These are phyloP conservation scores for Coelastrella sp. DNA, from an alignment of 139 green algal genomes.

Conservation along the genomic window DNA sequence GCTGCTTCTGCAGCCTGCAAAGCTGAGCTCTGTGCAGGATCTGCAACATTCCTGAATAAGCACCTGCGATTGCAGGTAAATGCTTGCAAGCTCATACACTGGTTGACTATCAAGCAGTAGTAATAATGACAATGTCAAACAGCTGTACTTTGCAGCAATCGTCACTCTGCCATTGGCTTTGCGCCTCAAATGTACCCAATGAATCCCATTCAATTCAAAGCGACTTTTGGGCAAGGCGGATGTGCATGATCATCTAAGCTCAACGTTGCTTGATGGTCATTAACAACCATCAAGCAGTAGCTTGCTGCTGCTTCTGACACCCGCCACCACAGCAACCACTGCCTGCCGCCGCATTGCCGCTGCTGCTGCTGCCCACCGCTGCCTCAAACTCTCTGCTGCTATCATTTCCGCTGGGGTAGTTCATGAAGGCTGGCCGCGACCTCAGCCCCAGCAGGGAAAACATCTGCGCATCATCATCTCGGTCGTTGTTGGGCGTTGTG, in stretches of 20 bases:
- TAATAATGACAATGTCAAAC: too few species aligned
- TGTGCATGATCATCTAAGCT: background rate
- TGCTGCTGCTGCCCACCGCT: conserved; percentile 2
- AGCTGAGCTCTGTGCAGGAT: too few species aligned
- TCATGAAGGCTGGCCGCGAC: conserved; percentile 84
- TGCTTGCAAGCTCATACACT: too few species aligned
- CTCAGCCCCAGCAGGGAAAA: conserved; percentile 88
- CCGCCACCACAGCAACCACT: conserved; percentile 23
- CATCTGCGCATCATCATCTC: conserved; percentile 79
- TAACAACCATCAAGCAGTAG: background rate
- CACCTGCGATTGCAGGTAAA: too few species aligned
- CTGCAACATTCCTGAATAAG: too few species aligned
- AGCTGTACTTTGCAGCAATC: too few species aligned
- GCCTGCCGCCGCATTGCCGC: background rate
- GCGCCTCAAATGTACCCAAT: too few species aligned
- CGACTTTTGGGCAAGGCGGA: background rate
- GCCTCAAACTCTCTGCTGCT: conserved; percentile 54
- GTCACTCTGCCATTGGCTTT: too few species aligned
- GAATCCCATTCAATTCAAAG: background rate
- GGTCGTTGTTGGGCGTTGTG: conserved; percentile 97
- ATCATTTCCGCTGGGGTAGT: conserved; percentile 77
- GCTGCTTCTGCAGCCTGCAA: too few species aligned
- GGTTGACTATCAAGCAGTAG: too few species aligned
- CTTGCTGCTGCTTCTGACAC: conserved; percentile 32
- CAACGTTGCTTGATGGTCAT: too few species aligned